These are phyloP conservation scores for Vanderwaltozyma polyspora DNA, from an alignment of 805 yeast species.

Conservation along the genomic window DNA sequence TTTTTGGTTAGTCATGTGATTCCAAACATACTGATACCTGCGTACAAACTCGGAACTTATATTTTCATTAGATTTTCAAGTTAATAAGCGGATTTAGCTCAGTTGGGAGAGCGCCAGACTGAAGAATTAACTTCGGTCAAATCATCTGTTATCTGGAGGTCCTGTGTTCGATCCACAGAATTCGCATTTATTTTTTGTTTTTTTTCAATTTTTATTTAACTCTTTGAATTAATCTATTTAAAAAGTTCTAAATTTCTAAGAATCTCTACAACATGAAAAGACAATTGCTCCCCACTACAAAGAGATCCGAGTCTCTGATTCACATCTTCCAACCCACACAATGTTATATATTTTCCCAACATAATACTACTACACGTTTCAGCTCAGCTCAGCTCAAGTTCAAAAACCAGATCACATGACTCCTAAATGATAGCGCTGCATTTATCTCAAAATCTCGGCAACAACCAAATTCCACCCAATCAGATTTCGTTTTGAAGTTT, in stretches of 20 bases:
- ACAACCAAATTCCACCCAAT: neutral
- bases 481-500: neutral
- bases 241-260: too few relatives aligned
- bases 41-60: too few relatives aligned
- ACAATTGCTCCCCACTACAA: neutral
- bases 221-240: too few relatives aligned
- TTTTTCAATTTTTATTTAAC: too few relatives aligned
- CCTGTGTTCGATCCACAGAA: conserved; percentile 83
- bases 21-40: too few relatives aligned
- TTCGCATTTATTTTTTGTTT: conserved; percentile 33
- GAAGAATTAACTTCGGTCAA: conserved; percentile 26
- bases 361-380: too few relatives aligned
- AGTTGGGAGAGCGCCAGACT: conserved; percentile 37
- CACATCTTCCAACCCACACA: too few relatives aligned
- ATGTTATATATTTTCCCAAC: too few relatives aligned
- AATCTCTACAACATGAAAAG: neutral
- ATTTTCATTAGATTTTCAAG: too few relatives aligned
- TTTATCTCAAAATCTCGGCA: too few relatives aligned
- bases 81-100: conserved; percentile 31
- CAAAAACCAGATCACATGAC: neutral
- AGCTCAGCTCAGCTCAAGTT: neutral
- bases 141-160: conserved; percentile 48
- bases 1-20: too few relatives aligned
- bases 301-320: neutral
- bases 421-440: too few relatives aligned